phyloP scores from a whole-genome alignment of 2,329 filamentous ascomycete genomes.

The Periconia sp. region DNA sequence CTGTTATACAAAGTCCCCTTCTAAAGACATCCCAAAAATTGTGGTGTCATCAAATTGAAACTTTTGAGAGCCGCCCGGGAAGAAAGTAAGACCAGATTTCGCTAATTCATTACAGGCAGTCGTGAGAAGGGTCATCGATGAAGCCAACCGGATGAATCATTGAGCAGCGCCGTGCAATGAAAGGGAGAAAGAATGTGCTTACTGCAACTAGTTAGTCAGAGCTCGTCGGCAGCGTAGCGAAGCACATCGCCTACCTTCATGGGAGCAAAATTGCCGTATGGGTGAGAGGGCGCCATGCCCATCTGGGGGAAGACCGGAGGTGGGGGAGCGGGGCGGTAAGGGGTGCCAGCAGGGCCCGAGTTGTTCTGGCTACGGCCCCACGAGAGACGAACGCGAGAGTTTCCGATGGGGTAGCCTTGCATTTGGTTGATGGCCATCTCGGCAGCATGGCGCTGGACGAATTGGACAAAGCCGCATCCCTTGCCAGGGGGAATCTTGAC shows the following conservation, averaged over 20 bases:
- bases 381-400: constrained; percentile 94
- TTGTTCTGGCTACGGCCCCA: constrained; percentile 99
- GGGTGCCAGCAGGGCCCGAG: constrained; percentile 92
- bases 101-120: constrained; percentile 47
- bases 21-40: constrained; percentile 42
- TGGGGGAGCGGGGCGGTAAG: constrained; percentile 91
- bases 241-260: constrained; percentile 62
- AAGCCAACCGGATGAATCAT: constrained; percentile 43
- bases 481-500: constrained; percentile 99
- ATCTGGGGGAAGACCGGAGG: constrained; percentile 75
- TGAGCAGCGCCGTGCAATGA: constrained; percentile 43
- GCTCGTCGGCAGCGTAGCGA: not conserved
- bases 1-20: constrained; percentile 47
- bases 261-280: constrained; percentile 69
- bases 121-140: constrained; percentile 44
- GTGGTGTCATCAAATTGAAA: constrained; percentile 46
- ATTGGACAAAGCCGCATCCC: constrained; percentile 98
- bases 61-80: constrained; percentile 47
- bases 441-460: constrained; percentile 96
- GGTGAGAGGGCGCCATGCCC: constrained; percentile 69
- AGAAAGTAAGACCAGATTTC: constrained; percentile 45
- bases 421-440: constrained; percentile 99
- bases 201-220: constrained; percentile 31
- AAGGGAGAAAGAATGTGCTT: constrained; percentile 46
- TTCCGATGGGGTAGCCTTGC: constrained; percentile 99